A percentile compares a stretch with the other conserved stretches of the same genome.
Conservation (phyloP, 2,329 filamentous ascomycete species). For the Karstenula rhodostoma region DNA sequence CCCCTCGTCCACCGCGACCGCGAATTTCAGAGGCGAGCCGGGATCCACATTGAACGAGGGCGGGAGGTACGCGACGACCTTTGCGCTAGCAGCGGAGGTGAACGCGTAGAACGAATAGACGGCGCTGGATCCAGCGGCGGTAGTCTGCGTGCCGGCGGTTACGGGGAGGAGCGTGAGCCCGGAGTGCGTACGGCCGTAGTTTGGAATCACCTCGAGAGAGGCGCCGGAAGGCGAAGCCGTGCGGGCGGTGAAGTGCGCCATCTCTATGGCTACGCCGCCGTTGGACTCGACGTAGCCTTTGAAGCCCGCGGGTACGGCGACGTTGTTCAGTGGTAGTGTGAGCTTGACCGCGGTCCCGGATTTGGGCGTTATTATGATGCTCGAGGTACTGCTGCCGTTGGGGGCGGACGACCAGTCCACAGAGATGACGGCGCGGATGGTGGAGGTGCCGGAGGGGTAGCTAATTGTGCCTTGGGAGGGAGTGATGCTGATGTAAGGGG, state of each 20-base stretch:
- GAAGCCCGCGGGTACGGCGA: conserved; percentile 23
- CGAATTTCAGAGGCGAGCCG: conserved; percentile 55
- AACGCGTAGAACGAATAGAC: conserved; percentile 30
- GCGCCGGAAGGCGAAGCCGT: conserved; percentile 13
- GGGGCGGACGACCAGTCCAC: conserved; percentile 37
- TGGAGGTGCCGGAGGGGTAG: conserved; percentile 34
- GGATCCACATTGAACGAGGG: conserved; percentile 60
- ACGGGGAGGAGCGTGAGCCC: conserved; percentile 31
- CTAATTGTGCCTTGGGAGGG: conserved; percentile 32
- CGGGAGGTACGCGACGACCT: conserved; percentile 46
- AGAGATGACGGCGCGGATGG: conserved; percentile 30
- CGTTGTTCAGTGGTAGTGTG: conserved; percentile 28
- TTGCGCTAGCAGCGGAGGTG: conserved; percentile 23
- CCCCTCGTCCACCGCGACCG: conserved; percentile 53
- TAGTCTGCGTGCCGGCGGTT: conserved; percentile 25
- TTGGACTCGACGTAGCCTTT: conserved; percentile 33
- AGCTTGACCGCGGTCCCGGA: conserved; percentile 27
- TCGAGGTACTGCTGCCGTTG: conserved; percentile 22
- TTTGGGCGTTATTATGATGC: conserved; percentile 29
- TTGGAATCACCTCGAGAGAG: conserved; percentile 25
- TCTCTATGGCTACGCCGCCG: conserved; percentile 33
- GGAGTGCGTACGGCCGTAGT: conserved; percentile 37
- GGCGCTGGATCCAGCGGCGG: conserved; percentile 24
- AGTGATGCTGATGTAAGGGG: conserved; percentile 27
- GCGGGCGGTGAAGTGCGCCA: conserved; percentile 25